These are phyloP conservation scores for Rhizopogon hawkerae DNA, from an alignment of 1,284 basidiomycete genomes.

Conservation along the genomic window DNA sequence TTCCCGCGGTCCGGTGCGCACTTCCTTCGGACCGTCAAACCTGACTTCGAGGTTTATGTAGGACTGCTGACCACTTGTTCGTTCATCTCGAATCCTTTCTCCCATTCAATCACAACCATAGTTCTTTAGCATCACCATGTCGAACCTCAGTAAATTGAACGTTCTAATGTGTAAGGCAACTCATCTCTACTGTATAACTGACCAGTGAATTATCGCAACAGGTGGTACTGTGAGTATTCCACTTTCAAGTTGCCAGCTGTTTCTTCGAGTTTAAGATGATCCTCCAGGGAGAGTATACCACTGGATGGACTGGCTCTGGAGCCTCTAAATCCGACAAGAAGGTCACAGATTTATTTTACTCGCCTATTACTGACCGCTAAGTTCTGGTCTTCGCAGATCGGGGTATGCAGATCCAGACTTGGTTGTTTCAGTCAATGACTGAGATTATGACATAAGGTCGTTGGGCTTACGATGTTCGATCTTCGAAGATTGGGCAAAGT, in stretches of 20 bases:
- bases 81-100: not conserved
- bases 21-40: conserved; percentile 1
- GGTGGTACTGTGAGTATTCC: conserved; percentile 52
- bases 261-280: not conserved
- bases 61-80: not conserved
- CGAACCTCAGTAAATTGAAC: conserved; percentile 43
- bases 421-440: conserved; percentile 7
- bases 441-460: conserved; percentile 48
- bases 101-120: not conserved
- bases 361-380: conserved; percentile 2
- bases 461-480: conserved; percentile 85
- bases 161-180: conserved; percentile 64
- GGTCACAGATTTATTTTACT: conserved; percentile 31
- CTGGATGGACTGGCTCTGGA: conserved; percentile 86
- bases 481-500: conserved; percentile 81
- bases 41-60: not conserved
- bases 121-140: conserved; percentile 25
- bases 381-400: conserved; percentile 40
- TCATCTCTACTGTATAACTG: not conserved
- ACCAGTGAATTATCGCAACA: conserved; percentile 17
- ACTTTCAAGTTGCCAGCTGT: not conserved
- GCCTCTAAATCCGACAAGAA: conserved; percentile 93
- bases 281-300: conserved; percentile 79
- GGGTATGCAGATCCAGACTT: conserved; percentile 35
- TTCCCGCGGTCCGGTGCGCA: conserved; percentile 1